Evolutionary conservation across 495 filamentous ascomycete genomes (phyloP).

Genomic region (Trichoderma gamsii): DNA sequence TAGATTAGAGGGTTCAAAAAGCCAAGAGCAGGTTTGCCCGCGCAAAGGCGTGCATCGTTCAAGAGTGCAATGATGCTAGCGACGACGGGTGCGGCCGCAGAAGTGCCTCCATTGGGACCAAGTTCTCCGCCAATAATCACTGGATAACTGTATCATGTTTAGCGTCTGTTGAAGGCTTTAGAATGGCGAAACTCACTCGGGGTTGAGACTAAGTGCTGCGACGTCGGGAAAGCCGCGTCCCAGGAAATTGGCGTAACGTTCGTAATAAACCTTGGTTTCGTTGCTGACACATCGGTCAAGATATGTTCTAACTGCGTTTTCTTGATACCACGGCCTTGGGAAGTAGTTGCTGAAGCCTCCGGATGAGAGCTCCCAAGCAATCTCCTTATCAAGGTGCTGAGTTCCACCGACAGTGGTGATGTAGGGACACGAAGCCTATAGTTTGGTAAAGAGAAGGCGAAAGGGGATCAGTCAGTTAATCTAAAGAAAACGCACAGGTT

Average conservation of each 20-base stretch:
- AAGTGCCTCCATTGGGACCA: background rate
- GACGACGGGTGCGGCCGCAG: conserved; percentile 52
- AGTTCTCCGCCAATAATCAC: background rate
- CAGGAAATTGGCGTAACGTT: conserved; percentile 58
- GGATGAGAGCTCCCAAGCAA: conserved; percentile 52
- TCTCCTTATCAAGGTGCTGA: conserved; percentile 49
- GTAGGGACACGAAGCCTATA: conserved; percentile 64
- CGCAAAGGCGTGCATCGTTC: conserved; percentile 54
- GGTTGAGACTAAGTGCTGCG: background rate
- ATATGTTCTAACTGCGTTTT: conserved; percentile 51
- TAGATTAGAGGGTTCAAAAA: conserved; percentile 70
- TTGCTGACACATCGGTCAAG: conserved; percentile 28
- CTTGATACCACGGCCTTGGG: conserved; percentile 55
- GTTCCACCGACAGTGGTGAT: conserved; percentile 69
- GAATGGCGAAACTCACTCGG: background rate
- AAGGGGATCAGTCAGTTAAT: background rate
- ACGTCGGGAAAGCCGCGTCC: conserved; percentile 56
- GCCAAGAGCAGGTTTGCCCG: conserved; percentile 49
- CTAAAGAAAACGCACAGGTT: background rate
- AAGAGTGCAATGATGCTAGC: conserved; percentile 55
- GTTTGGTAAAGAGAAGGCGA: conserved; percentile 34
- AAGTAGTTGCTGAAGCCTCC: conserved; percentile 67
- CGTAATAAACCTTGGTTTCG: conserved; percentile 30
- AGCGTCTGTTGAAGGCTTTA: background rate
- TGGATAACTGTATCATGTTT: background rate